Percentiles rank a stretch among this genome's conserved stretches.
phyloP scores from a whole-genome alignment of 129 eudicot species.

The Calendula officinalis region DNA sequence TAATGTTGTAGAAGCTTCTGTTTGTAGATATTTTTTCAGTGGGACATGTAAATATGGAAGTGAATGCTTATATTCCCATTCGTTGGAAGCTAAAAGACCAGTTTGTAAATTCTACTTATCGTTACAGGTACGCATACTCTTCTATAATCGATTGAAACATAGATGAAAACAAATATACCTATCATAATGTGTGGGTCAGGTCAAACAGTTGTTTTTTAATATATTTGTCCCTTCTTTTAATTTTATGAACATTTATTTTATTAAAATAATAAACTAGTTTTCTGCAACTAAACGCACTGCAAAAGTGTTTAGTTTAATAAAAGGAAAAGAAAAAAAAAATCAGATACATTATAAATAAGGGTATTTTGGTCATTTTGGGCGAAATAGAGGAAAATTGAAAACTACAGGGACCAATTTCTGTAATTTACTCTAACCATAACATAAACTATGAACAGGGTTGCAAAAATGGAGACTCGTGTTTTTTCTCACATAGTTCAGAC shows the following conservation, averaged over 20 bases:
- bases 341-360: no score
- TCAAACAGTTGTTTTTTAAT: no score
- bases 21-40: slow-evolving; percentile 59
- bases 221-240: not conserved
- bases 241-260: not conserved
- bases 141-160: not conserved
- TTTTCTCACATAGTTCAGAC: slow-evolving; percentile 64
- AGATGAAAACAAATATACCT: slow-evolving; percentile 11
- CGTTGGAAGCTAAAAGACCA: slow-evolving; percentile 58
- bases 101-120: slow-evolving; percentile 75
- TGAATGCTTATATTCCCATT: slow-evolving; percentile 65
- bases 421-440: no score
- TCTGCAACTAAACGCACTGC: no score
- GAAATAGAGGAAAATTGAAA: no score
- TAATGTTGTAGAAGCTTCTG: slow-evolving; percentile 36
- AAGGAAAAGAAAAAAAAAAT: no score
- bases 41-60: slow-evolving; percentile 83
- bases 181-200: no score
- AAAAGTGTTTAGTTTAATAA: no score
- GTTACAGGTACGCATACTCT: slow-evolving; percentile 49
- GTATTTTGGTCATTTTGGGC: no score
- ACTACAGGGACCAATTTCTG: not conserved
- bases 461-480: slow-evolving; percentile 66
- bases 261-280: not conserved
- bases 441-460: slow-evolving; percentile 63